These are phyloP conservation scores for Aspergillus affinis DNA, from an alignment of 495 filamentous ascomycete genomes.

Conservation along the genomic window DNA sequence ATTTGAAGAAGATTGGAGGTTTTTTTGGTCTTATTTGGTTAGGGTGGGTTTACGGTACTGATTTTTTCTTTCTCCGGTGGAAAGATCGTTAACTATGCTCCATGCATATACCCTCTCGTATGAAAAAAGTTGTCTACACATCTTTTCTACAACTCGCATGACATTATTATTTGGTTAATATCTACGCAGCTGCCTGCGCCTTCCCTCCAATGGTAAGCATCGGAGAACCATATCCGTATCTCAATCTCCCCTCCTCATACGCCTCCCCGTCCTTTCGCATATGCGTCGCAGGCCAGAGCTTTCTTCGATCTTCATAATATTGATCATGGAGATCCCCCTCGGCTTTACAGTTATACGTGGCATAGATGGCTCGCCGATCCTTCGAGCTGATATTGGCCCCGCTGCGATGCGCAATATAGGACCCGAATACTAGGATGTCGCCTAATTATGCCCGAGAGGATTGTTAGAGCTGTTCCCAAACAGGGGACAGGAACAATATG, in stretches of 20 bases:
- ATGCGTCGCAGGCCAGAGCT: conserved; percentile 45
- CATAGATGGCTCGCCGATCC: conserved; percentile 43
- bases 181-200: conserved; percentile 15
- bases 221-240: conserved; percentile 43
- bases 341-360: conserved; percentile 43
- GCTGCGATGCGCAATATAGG: conserved; percentile 46
- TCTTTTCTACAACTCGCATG: no score
- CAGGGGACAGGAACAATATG: no score
- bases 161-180: not conserved
- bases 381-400: conserved; percentile 39
- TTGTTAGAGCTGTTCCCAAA: no score
- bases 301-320: conserved; percentile 44
- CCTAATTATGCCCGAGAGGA: conserved; percentile 17
- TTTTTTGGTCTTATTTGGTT: no score
- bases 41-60: no score
- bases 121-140: no score
- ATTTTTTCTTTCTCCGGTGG: no score
- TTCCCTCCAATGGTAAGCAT: conserved; percentile 39
- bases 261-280: conserved; percentile 37
- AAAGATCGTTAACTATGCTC: no score
- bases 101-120: no score
- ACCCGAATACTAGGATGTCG: conserved; percentile 45
- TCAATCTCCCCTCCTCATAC: conserved; percentile 38
- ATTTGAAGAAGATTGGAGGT: no score
- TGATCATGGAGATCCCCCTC: conserved; percentile 44